Evolutionary conservation across 345 rosid species (phyloP).

Genomic region (Camelina hispida): DNA sequence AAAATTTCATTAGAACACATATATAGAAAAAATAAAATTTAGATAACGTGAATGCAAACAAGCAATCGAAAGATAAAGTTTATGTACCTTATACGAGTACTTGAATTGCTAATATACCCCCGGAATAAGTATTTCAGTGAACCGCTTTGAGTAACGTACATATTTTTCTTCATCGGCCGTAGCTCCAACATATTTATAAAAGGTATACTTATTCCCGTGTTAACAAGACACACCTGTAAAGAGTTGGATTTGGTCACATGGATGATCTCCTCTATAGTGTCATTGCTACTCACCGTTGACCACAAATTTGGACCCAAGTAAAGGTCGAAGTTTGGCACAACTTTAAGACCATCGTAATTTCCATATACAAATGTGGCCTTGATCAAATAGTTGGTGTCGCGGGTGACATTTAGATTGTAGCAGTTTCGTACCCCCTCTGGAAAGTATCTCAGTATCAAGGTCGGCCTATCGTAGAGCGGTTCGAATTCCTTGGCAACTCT

Average conservation of each 20-base stretch:
- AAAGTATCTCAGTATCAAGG: slow-evolving; percentile 37
- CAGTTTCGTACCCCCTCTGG: slow-evolving; percentile 51
- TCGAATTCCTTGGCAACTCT: slow-evolving; percentile 9
- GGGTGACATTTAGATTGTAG: slow-evolving; percentile 40
- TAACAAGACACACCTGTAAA: slow-evolving; percentile 46
- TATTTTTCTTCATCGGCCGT: slow-evolving; percentile 6
- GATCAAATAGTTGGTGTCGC: slow-evolving; percentile 41
- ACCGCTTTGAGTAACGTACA: slow-evolving; percentile 20
- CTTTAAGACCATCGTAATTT: slow-evolving; percentile 42
- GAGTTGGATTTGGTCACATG: slow-evolving; percentile 4
- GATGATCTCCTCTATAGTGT: slow-evolving; percentile 37
- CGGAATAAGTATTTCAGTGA: slow-evolving; percentile 32
- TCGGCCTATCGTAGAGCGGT: not conserved
- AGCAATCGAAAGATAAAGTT: not conserved
- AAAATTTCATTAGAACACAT: not conserved
- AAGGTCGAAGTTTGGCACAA: slow-evolving; percentile 38
- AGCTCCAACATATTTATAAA: slow-evolving; percentile 29
- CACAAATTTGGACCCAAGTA: slow-evolving; percentile 45
- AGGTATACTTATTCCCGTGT: slow-evolving; percentile 46
- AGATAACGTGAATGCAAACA: not conserved
- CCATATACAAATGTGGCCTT: slow-evolving; percentile 46
- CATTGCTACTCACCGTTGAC: slow-evolving; percentile 31
- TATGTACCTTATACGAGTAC: slow-evolving; percentile 30
- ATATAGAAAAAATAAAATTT: not conserved
- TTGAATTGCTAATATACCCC: slow-evolving; percentile 9